Evolutionary conservation across 2,329 filamentous ascomycete species (phyloP), one percentile per base, ranked within the genome.

Genomic region (Phaeosphaeriaceae sp.): DNA sequence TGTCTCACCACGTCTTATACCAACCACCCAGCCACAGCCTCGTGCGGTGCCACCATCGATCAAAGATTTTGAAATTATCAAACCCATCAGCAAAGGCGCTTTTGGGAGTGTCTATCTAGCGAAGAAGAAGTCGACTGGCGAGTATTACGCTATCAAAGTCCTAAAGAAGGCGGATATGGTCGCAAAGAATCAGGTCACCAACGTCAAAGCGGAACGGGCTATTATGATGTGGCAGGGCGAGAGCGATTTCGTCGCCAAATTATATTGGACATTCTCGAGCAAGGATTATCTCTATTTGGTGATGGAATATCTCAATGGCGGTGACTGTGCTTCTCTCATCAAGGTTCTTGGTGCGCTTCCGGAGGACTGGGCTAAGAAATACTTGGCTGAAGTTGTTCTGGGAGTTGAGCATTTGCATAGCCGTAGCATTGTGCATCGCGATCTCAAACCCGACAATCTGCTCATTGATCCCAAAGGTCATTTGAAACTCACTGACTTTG

Each of bases 221-320:
- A 99, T 99, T 70, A 97, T 99, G 94, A 99, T 99, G 94, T 97
- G 94, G 90, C 94, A 99, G 76, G 94, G 94, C 17, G 92, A 97
- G 74, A 99, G 95, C 72, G 94, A 99, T 52, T 99, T 99, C 71
- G 94, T 99, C 49, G 94, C 94, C 20, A 99, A 99, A 77, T 82
- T 99, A 11, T 99, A 97, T 77, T 99, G 95, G 95, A 99, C 94
- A 0, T 99, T 99, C 68, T 96, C 94, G 3, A 99, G 93, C 81
- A 99, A 99, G 70, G 94, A 99, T 68, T 99, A 97, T 69, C 85
- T 99, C 18, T 99, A 97, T 70, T 81, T 99, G 50, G 94, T 99
- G 18, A 99, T 99, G 94, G 94, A 99, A 70, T 99, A 99, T 74
- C 81, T 99, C 49, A 99, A 97, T 63, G 94, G 94, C 29, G 94